phyloP scores from a whole-genome alignment of 306 rosid species.

The Psophocarpus tetragonolobus region DNA sequence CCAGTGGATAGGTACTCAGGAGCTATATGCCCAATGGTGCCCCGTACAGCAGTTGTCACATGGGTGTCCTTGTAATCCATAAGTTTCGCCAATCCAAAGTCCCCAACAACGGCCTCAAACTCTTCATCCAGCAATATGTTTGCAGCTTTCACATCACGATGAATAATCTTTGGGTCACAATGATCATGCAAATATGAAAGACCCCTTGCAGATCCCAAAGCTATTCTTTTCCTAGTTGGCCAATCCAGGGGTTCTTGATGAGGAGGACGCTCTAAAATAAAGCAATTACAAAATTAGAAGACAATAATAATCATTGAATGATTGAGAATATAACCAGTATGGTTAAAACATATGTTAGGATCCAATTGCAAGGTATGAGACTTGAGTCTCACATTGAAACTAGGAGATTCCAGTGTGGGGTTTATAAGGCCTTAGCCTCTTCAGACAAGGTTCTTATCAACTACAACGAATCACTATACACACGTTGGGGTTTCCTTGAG shows the following conservation, averaged over 20 bases:
- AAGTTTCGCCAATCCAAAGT: slow-evolving; percentile 95
- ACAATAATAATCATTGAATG: background rate
- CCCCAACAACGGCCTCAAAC: slow-evolving; percentile 99
- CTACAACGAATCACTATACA: too few species aligned
- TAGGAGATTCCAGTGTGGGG: too few species aligned
- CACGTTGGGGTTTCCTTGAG: background rate
- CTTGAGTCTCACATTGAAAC: too few species aligned
- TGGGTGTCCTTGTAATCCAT: slow-evolving; percentile 99
- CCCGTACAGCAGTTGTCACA: slow-evolving; percentile 92
- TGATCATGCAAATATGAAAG: slow-evolving; percentile 97
- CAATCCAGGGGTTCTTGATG: slow-evolving; percentile 92
- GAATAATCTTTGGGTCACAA: slow-evolving; percentile 97
- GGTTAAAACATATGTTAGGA: too few species aligned
- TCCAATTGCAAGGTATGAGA: too few species aligned
- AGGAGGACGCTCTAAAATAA: slow-evolving; percentile 78
- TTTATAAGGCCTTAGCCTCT: too few species aligned
- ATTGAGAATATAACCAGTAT: background rate
- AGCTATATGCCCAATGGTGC: slow-evolving; percentile 96
- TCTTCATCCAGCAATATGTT: slow-evolving; percentile 96
- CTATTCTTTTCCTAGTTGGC: slow-evolving; percentile 90
- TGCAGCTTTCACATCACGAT: slow-evolving; percentile 97
- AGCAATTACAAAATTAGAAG: slow-evolving; percentile 23
- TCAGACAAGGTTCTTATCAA: too few species aligned
- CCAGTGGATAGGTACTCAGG: slow-evolving; percentile 95
- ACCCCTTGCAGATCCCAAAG: slow-evolving; percentile 98